Evolutionary conservation across 2,329 filamentous ascomycete genomes (phyloP).

Genomic region (Xylaria hypoxylon): DNA sequence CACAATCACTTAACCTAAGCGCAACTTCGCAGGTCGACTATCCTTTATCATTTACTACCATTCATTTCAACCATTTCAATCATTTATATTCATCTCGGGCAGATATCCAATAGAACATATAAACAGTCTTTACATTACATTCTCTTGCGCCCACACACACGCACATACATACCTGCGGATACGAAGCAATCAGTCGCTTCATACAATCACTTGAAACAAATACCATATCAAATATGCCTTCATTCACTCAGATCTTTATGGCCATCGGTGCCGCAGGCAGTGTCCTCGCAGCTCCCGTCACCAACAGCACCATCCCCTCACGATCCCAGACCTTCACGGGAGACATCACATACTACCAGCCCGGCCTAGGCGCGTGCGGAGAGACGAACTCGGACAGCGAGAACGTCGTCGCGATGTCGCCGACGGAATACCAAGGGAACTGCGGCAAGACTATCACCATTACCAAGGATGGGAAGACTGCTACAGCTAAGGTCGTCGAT

Average conservation of each 20-base stretch:
- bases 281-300: conserved; percentile 32
- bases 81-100: conserved; percentile 18
- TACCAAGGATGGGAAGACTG: conserved; percentile 42
- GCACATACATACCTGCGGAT: conserved; percentile 1
- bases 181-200: background rate
- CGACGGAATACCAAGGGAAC: conserved; percentile 42
- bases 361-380: conserved; percentile 48
- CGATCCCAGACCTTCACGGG: conserved; percentile 36
- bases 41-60: conserved; percentile 20
- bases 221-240: conserved; percentile 42
- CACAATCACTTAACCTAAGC: conserved; percentile 22
- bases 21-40: conserved; percentile 23
- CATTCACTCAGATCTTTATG: conserved; percentile 40
- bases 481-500: conserved; percentile 48
- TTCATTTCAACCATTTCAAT: conserved; percentile 26
- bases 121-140: conserved; percentile 10
- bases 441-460: conserved; percentile 51
- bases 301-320: background rate
- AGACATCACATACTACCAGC: conserved; percentile 48
- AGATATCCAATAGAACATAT: conserved; percentile 15
- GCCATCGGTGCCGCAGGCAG: conserved; percentile 39
- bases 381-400: conserved; percentile 43
- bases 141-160: conserved; percentile 10
- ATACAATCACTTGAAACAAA: conserved; percentile 11
- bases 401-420: conserved; percentile 46